phyloP scores from a whole-genome alignment of 495 filamentous ascomycete genomes.

The Amniculicola lignicola region DNA sequence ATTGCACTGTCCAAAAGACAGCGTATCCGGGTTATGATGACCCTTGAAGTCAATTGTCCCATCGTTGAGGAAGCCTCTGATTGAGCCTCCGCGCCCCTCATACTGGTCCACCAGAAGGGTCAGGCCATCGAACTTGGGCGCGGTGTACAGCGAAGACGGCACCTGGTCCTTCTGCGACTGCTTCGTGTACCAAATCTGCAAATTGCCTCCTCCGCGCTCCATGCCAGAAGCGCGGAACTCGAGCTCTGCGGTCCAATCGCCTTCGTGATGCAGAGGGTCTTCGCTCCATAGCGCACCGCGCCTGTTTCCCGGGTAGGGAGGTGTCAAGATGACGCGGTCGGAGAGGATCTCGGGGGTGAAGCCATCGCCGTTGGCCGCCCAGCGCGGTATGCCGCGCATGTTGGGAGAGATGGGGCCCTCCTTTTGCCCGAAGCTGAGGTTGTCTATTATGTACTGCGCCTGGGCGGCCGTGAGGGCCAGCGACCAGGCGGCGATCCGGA shows the following conservation, averaged over 20 bases:
- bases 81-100: slow-evolving; percentile 65
- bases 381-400: slow-evolving; percentile 58
- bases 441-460: slow-evolving; percentile 62
- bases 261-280: slow-evolving; percentile 31
- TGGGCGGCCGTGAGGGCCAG: slow-evolving; percentile 53
- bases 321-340: slow-evolving; percentile 88
- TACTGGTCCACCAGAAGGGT: slow-evolving; percentile 84
- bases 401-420: slow-evolving; percentile 55
- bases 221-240: slow-evolving; percentile 84
- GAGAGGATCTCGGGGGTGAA: slow-evolving; percentile 72
- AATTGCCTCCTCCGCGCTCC: slow-evolving; percentile 81
- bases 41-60: slow-evolving; percentile 75
- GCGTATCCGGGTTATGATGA: slow-evolving; percentile 72
- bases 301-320: slow-evolving; percentile 79
- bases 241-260: slow-evolving; percentile 74
- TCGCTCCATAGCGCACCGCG: slow-evolving; percentile 81
- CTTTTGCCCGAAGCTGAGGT: slow-evolving; percentile 73
- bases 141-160: slow-evolving; percentile 75
- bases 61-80: slow-evolving; percentile 93
- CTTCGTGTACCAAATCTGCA: slow-evolving; percentile 89
- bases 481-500: slow-evolving; percentile 41
- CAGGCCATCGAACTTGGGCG: slow-evolving; percentile 79
- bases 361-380: slow-evolving; percentile 65
- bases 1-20: slow-evolving; percentile 91
- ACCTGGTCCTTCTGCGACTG: slow-evolving; percentile 63